A percentile compares a stretch with the other conserved stretches of the same genome.
phyloP scores from a whole-genome alignment of 306 rosid species.

The Glycine soja region DNA sequence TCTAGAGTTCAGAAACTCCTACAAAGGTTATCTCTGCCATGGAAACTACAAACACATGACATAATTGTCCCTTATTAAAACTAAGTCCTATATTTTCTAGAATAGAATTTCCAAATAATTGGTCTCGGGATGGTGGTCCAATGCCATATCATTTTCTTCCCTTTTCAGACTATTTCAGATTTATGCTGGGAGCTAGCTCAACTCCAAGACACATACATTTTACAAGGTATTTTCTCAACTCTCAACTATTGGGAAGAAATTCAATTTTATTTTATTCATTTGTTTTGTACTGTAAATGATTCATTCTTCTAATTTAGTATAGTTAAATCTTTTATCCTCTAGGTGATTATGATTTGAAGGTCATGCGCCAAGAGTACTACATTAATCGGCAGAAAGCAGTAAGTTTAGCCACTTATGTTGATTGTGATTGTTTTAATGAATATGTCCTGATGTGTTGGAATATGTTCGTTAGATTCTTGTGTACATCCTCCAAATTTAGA shows the following conservation, averaged over 20 bases:
- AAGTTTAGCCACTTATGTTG: slow-evolving; percentile 46
- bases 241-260: slow-evolving; percentile 36
- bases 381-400: slow-evolving; percentile 90
- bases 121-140: background rate
- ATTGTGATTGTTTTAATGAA: slow-evolving; percentile 8
- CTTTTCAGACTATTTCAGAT: slow-evolving; percentile 81
- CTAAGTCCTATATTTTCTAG: background rate
- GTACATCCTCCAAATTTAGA: slow-evolving; percentile 31
- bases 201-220: slow-evolving; percentile 96
- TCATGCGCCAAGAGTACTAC: slow-evolving; percentile 97
- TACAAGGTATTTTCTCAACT: slow-evolving; percentile 68
- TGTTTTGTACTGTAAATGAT: slow-evolving; percentile 3
- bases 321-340: slow-evolving; percentile 44
- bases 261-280: background rate
- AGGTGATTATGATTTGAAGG: slow-evolving; percentile 99
- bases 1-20: background rate
- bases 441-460: slow-evolving; percentile 32
- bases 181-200: slow-evolving; percentile 98
- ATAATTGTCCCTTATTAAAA: background rate
- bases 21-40: background rate
- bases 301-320: slow-evolving; percentile 37
- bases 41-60: background rate
- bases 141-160: slow-evolving; percentile 27
- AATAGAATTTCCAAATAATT: background rate
- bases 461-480: slow-evolving; percentile 31